Base-by-base conservation (phyloP, 345 rosid species). In the Viola odorata region DNA sequence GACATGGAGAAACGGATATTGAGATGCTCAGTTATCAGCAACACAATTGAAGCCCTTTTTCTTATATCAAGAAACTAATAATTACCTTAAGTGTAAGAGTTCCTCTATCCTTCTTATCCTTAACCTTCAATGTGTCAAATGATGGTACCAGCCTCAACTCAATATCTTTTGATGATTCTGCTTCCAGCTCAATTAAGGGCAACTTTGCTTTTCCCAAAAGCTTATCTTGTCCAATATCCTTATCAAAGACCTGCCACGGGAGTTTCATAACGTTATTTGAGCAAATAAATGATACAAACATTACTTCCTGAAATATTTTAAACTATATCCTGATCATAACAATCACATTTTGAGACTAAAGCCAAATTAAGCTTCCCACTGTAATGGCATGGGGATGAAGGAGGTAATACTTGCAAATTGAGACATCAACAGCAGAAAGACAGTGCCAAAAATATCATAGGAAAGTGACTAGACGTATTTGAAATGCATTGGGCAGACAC, bases 81-180 rank as follows among this genome's bases (percentile, higher is more conserved):
- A 47, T 47, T 3, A 95, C 99, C 99, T 88, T 86, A 39, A 91
- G 68, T 57, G 87, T 81, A 61, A 83, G 58, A 51, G 74, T 95
- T 80, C 99, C 96, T 80, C 99, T 75, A 64, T 95, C 99, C 75
- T 85, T 91, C 81, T 91, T 88, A 71, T 95, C 99, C 79, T 95
- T 95, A 38, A 95, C 74, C 82, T 86, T 95, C 76, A 88, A 61
- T 62, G 86, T 91, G 73, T 91, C 99, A 55, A 95, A 95, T 23
- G 99, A 77, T n/a, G 98, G 81, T 36, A 85, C 69, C 56, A 95
- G 75, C 77, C 85, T 81, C 68, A 88, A 56, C 65, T 88, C 95
- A 58, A 80, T 11, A 59, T 84, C 88, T 51, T 81, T 85, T 47
- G 57, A 67, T 13, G 69, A 69, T 5, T 78, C 96, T 3, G 80